Base-by-base conservation (phyloP, 768 basidiomycete genomes). In the Leucocoprinus leucothites region DNA sequence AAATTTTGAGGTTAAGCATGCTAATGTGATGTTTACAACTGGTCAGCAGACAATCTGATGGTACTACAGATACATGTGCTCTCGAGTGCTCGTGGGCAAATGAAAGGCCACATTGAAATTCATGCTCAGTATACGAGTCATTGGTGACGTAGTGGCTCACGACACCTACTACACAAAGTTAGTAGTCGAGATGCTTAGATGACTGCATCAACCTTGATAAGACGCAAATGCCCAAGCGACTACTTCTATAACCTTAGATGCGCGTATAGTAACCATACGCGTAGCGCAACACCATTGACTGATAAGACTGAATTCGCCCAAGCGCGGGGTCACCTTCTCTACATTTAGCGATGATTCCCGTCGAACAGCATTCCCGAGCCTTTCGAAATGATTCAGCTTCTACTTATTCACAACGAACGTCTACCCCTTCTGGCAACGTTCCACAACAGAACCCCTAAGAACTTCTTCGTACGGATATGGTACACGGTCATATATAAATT, bases 401-500 rank as follows among this genome's bases (percentile, higher is more conserved):
- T 16, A 14, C 25, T 19, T 6, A 11, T 19, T 18, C 19, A 50
- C 36, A 25, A 21, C 19, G 48, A 38, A 40, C 9, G 24, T 21
- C 16, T 7, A 43, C 51, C 31, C 26, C 19, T 21, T 40, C 22
- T 22, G 31, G 11, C 31, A 31, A 5, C 31, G 31, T 52, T 52
- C 42, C 31, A 44, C 28, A 44, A 45, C 42, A 53, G 51, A 53
- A 53, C 28, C 14, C 43, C 19, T 9, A 31, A 34, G 51, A 6
- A 21, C 42, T 53, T 53, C 42, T 53, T 53, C 7, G 26, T 43
- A 5, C 51, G 9, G n/a, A 21, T 53, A 35, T 21, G 25, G 36
- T 42, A 42, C 50, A 51, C 40, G 51, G 42, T 44, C n/a, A 22
- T 19, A 35, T 53, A 34, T 53, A 31, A 31, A 31, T 31, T 18